Conservation (phyloP, 495 filamentous ascomycete species). For the Penicillium paxilli region DNA sequence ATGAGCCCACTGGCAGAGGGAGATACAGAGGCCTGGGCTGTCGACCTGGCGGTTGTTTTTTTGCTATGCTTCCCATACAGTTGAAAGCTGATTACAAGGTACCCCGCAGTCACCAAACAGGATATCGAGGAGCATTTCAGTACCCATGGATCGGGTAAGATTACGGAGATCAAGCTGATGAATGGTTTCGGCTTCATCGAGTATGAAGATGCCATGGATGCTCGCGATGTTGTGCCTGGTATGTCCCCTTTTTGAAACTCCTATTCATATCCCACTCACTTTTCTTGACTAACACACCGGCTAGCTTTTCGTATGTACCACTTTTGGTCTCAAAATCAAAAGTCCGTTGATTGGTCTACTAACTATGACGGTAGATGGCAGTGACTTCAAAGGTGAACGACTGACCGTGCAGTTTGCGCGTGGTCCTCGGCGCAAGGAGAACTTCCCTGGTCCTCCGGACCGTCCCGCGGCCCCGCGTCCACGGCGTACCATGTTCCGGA, state of each 20-base stretch:
- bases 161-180: constrained; percentile 99
- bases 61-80: too few species aligned
- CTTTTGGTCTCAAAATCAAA: too few species aligned
- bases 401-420: constrained; percentile 97
- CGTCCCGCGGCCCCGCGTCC: constrained; percentile 80
- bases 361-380: constrained; percentile 84
- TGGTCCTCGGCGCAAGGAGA: constrained; percentile 85
- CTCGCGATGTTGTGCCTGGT: constrained; percentile 96
- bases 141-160: constrained; percentile 92
- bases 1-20: not conserved
- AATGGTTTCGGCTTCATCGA: constrained; percentile 99
- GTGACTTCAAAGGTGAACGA: constrained; percentile 95
- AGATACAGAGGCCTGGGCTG: not conserved
- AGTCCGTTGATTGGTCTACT: too few species aligned
- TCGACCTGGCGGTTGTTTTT: too few species aligned
- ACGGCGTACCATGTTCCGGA: constrained; percentile 89
- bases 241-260: constrained; percentile 28
- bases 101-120: constrained; percentile 81
- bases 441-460: constrained; percentile 63
- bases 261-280: not conserved
- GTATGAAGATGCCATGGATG: constrained; percentile 96
- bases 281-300: not conserved
- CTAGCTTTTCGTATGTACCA: constrained; percentile 56
- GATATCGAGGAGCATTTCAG: constrained; percentile 96
- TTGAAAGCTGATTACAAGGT: constrained; percentile 17